Percentiles rank a stretch among this genome's conserved stretches.
Conservation (phyloP, 805 yeast species). For the Candida koratica region DNA sequence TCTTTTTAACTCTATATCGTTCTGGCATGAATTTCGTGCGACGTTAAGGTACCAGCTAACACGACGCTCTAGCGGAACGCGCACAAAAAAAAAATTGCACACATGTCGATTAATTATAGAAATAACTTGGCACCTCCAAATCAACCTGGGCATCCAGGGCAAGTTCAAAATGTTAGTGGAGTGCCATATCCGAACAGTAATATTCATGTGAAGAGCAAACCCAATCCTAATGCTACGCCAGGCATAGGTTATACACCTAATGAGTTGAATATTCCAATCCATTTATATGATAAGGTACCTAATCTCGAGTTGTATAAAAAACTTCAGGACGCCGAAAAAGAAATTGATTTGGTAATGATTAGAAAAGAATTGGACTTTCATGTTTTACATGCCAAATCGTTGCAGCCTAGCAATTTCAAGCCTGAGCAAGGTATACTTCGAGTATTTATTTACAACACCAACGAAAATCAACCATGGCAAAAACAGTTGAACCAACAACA, state of each 20-base stretch:
- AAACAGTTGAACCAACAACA: conserved; percentile 27
- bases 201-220: conserved; percentile 20
- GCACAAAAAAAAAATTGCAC: background rate
- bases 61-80: background rate
- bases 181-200: background rate
- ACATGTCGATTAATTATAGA: conserved; percentile 5
- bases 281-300: conserved; percentile 46
- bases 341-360: conserved; percentile 74
- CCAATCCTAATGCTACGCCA: conserved; percentile 34
- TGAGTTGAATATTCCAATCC: conserved; percentile 36
- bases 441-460: conserved; percentile 75
- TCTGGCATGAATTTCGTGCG: conserved; percentile 4
- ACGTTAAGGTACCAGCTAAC: background rate
- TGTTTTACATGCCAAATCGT: conserved; percentile 47
- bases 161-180: conserved; percentile 1
- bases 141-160: conserved; percentile 3
- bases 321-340: conserved; percentile 75
- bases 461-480: conserved; percentile 87
- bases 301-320: conserved; percentile 70
- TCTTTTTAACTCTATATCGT: conserved; percentile 13
- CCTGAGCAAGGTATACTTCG: conserved; percentile 62
- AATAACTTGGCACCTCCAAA: conserved; percentile 2
- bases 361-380: conserved; percentile 84
- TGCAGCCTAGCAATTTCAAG: conserved; percentile 34
- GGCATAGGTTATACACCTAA: conserved; percentile 41